phyloP scores from a whole-genome alignment of 176 grass and related monocot species.

The Musa schizocarpa region DNA sequence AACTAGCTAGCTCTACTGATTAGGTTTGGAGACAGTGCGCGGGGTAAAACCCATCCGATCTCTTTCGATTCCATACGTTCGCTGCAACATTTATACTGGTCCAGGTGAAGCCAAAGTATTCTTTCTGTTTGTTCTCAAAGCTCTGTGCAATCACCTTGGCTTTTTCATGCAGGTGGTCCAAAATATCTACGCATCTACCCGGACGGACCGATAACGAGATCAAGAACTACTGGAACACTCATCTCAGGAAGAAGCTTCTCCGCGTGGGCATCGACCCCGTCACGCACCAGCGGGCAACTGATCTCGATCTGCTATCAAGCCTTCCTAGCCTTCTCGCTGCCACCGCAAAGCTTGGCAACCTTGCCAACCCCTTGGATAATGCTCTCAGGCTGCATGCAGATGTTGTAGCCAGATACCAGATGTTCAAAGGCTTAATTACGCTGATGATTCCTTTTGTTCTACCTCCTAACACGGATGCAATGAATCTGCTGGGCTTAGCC shows the following conservation, averaged over 20 bases:
- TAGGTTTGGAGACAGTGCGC: no score
- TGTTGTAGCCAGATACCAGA: not conserved
- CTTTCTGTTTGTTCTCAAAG: no score
- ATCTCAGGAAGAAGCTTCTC: slow-evolving; percentile 58
- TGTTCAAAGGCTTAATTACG: not conserved
- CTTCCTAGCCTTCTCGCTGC: slow-evolving; percentile 11
- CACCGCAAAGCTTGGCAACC: slow-evolving; percentile 31
- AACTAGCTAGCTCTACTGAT: no score
- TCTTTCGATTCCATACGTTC: no score
- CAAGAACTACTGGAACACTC: slow-evolving; percentile 20
- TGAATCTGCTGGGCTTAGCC: not conserved
- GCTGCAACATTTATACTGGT: no score
- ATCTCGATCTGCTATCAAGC: slow-evolving; percentile 6
- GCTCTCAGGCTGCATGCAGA: not conserved
- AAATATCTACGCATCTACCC: slow-evolving; percentile 32
- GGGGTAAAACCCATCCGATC: no score
- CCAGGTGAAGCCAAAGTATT: no score
- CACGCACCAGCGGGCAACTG: slow-evolving; percentile 33
- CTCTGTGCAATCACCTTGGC: no score
- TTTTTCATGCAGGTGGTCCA: slow-evolving; percentile 38
- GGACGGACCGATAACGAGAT: slow-evolving; percentile 13
- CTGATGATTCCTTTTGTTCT: not conserved
- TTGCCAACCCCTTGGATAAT: slow-evolving; percentile 10
- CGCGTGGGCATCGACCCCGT: slow-evolving; percentile 49
- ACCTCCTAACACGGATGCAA: not conserved